Base-by-base conservation (phyloP, 805 yeast species). In the Cyberlindnera samutprakarnensis region DNA sequence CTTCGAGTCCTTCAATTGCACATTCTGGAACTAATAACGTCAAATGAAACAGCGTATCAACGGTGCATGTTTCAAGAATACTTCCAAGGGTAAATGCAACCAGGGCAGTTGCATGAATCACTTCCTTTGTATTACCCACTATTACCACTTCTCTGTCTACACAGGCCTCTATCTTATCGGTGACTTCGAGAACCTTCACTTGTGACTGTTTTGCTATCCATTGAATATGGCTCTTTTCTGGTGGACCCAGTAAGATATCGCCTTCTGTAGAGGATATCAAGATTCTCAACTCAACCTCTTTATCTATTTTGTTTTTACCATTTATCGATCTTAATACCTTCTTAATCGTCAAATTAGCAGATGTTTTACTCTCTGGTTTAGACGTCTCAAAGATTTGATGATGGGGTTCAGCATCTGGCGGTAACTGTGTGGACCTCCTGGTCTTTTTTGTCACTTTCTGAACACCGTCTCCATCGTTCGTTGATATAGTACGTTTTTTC, bases 81-180 rank as follows among this genome's bases (percentile, higher is more conserved):
- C 27, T 23, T 13, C 14, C 11, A 8, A 30, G 22, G 23, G 13
- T 23, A 12, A 21, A 18, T n/a, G 22, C 32, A 4, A 30, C 21
- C 14, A 17, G n/a, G 3, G 27, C 32, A 26, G 18, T 11, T 6
- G 25, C 34, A 13, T 22, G 13, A 12, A 17, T 21, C 6, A 38
- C 31, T 4, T 27, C 34, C 13, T 24, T 32, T 3, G 32, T 25
- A 6, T 16, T 25, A 4, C 46, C 47, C 1, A 40, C 34, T 4
- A 45, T 15, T 2, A 30, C 13, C 3, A 45, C 32, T 9, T 37
- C 41, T 25, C 41, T 33, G 13, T 43, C 46, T 5, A 39, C 18
- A 17, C 37, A 20, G 5, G 36, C 43, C 11, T 36, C 42, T 2
- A 41, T 29, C 13, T 34, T 30, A 3, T 37, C 41, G 2, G 31